phyloP scores from a whole-genome alignment of 495 filamentous ascomycete genomes.

The Bombardia bombarda region DNA sequence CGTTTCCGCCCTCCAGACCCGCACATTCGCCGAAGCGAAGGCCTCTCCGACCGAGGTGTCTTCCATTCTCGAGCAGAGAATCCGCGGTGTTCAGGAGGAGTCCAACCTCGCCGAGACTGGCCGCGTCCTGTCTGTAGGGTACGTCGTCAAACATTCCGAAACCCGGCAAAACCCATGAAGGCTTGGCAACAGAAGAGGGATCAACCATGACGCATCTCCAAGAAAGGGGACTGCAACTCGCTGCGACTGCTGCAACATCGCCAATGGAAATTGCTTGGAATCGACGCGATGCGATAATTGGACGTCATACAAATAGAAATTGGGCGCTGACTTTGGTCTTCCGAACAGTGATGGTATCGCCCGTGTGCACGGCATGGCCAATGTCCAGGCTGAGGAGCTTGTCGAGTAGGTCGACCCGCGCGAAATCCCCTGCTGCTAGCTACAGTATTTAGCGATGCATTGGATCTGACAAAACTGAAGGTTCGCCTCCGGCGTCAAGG shows the following conservation, averaged over 20 bases:
- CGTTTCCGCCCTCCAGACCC: slow-evolving; percentile 67
- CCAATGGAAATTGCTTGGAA: too few relatives aligned
- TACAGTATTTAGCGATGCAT: neutral
- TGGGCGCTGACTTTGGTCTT: slow-evolving; percentile 29
- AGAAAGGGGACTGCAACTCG: too few relatives aligned
- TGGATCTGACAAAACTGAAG: slow-evolving; percentile 39
- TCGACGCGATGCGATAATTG: too few relatives aligned
- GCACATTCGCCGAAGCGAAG: slow-evolving; percentile 87
- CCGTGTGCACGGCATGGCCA: slow-evolving; percentile 99
- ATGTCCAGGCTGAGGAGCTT: slow-evolving; percentile 99
- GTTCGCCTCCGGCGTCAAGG: slow-evolving; percentile 99
- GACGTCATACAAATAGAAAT: neutral
- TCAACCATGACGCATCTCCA: neutral
- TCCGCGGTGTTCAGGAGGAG: slow-evolving; percentile 96
- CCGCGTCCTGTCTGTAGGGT: slow-evolving; percentile 98
- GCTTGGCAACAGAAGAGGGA: slow-evolving; percentile 12
- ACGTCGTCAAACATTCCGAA: slow-evolving; percentile 39
- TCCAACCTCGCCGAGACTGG: slow-evolving; percentile 94
- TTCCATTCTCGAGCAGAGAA: slow-evolving; percentile 97
- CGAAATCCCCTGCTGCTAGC: slow-evolving; percentile 7
- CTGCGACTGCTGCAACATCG: too few relatives aligned
- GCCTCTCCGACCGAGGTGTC: slow-evolving; percentile 96
- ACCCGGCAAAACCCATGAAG: neutral
- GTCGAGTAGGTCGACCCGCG: slow-evolving; percentile 81
- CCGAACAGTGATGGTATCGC: slow-evolving; percentile 96